Evolutionary conservation across 805 yeast species (phyloP).

Genomic region (Pichia cabralensis): DNA sequence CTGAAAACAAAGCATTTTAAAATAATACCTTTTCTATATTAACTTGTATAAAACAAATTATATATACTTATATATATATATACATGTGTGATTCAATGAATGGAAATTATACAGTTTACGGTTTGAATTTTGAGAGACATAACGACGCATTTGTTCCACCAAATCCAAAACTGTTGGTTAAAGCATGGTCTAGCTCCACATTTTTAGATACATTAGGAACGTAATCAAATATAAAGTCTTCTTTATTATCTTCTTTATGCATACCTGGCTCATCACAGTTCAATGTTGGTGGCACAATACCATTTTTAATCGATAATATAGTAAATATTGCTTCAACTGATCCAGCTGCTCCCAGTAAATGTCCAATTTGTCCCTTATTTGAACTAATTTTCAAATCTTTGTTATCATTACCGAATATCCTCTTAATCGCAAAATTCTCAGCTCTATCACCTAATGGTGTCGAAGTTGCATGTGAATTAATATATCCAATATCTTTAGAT

Average conservation of each 20-base stretch:
- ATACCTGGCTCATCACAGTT: constrained; percentile 52
- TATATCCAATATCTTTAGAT: constrained; percentile 50
- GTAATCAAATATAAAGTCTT: constrained; percentile 44
- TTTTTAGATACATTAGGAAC: constrained; percentile 37
- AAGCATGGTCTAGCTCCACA: constrained; percentile 40
- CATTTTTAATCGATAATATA: constrained; percentile 48
- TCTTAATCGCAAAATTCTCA: constrained; percentile 65
- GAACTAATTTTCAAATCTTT: constrained; percentile 52
- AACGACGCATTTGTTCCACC: constrained; percentile 92
- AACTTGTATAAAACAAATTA: constrained; percentile 11
- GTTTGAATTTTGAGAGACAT: constrained; percentile 35
- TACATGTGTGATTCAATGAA: too few relatives aligned
- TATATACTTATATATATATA: background rate
- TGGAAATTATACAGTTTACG: too few relatives aligned
- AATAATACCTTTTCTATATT: constrained; percentile 25
- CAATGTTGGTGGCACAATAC: constrained; percentile 67
- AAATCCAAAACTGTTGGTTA: constrained; percentile 91
- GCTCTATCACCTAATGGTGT: constrained; percentile 84
- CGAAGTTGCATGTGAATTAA: constrained; percentile 97
- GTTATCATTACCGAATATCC: constrained; percentile 34
- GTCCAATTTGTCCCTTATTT: constrained; percentile 90
- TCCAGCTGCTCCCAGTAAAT: constrained; percentile 92
- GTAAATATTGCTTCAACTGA: constrained; percentile 85
- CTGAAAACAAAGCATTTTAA: too few relatives aligned
- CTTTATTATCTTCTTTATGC: constrained; percentile 32